phyloP scores from a whole-genome alignment of 371 early-diverging fungal genomes.

The Lichtheimia hyalospora region DNA sequence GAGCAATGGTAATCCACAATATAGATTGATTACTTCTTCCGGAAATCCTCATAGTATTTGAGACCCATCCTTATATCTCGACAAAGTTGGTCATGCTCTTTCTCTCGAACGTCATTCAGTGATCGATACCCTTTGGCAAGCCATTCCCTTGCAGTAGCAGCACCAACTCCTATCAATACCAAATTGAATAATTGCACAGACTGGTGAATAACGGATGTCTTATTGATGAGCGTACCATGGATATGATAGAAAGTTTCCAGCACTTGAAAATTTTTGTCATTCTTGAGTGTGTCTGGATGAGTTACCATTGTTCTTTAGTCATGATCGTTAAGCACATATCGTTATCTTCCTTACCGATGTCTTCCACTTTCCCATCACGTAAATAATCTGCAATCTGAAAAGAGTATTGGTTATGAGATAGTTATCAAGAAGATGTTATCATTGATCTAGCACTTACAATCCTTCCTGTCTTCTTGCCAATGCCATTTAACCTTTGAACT shows the following conservation, averaged over 20 bases:
- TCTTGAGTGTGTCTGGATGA: slow-evolving; percentile 16
- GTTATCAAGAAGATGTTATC: background rate
- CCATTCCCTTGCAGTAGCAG: slow-evolving; percentile 16
- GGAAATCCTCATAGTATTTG: slow-evolving; percentile 20
- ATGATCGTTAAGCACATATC: background rate
- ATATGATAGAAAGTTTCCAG: slow-evolving; percentile 19
- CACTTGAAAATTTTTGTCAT: slow-evolving; percentile 5
- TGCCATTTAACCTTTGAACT: slow-evolving; percentile 9
- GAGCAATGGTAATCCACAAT: too few relatives aligned
- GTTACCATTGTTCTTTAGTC: background rate
- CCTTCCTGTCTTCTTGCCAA: slow-evolving; percentile 20
- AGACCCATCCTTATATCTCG: slow-evolving; percentile 19
- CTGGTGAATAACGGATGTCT: too few relatives aligned
- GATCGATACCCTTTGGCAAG: slow-evolving; percentile 14
- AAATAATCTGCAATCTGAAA: slow-evolving; percentile 17
- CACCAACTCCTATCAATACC: slow-evolving; percentile 16
- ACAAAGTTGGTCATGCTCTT: slow-evolving; percentile 9
- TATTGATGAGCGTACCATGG: slow-evolving; percentile 10
- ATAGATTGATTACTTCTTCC: slow-evolving; percentile 12
- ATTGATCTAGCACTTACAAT: slow-evolving; percentile 10
- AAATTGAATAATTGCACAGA: background rate
- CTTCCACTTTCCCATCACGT: slow-evolving; percentile 9
- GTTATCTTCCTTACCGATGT: slow-evolving; percentile 12
- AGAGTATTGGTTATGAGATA: background rate
- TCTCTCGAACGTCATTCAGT: slow-evolving; percentile 10